A percentile compares a stretch with the other conserved stretches of the same genome.
Conservation (phyloP, 75 land plant species). For the Chamaecyparis obtusa region DNA sequence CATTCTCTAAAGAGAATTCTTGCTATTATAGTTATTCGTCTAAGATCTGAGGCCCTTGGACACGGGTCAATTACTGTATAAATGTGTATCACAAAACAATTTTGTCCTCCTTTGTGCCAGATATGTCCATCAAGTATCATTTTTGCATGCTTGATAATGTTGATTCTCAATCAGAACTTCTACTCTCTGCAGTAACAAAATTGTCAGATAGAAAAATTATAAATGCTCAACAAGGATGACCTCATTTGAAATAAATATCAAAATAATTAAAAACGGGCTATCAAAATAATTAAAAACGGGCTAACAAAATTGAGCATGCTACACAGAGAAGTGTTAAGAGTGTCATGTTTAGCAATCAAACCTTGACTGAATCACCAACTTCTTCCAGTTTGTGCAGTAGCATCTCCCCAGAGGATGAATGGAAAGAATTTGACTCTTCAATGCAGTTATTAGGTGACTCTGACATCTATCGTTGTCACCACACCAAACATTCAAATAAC, state of each 20-base stretch:
- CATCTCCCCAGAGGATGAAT: background rate
- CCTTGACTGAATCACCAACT: conserved; percentile 9
- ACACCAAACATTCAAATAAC: background rate
- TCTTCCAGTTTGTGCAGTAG: conserved; percentile 7
- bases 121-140: conserved; percentile 4
- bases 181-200: conserved; percentile 9
- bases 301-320: background rate
- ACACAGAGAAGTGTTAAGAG: background rate
- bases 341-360: background rate
- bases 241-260: background rate
- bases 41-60: background rate
- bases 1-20: background rate
- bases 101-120: background rate
- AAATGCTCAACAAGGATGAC: background rate
- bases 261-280: background rate
- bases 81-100: background rate
- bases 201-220: background rate
- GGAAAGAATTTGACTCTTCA: background rate
- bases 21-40: background rate
- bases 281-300: background rate
- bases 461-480: background rate
- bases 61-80: background rate
- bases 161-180: conserved; percentile 10
- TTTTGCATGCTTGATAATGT: background rate
- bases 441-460: conserved; percentile 6